These are phyloP conservation scores for Lachnellula willkommii DNA, from an alignment of 2,329 filamentous ascomycete species.

Conservation along the genomic window DNA sequence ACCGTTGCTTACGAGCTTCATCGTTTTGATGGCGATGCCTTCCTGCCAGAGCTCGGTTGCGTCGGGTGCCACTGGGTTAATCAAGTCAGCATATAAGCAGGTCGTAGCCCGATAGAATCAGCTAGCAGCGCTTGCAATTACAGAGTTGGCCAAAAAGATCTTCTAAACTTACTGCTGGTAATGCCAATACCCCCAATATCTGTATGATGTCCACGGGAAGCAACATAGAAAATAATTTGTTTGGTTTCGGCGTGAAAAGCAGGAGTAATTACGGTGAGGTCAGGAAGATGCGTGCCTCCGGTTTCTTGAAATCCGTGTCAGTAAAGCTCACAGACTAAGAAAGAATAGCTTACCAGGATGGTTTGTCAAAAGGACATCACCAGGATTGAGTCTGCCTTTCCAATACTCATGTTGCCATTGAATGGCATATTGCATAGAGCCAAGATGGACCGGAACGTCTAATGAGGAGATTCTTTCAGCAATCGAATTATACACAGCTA, in stretches of 20 bases:
- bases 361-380: slow-evolving; percentile 76
- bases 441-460: slow-evolving; percentile 49
- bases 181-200: slow-evolving; percentile 69
- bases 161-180: background rate
- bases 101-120: too few relatives aligned
- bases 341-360: slow-evolving; percentile 51
- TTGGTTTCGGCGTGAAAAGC: slow-evolving; percentile 59
- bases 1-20: slow-evolving; percentile 67
- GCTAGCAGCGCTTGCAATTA: too few relatives aligned
- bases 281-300: slow-evolving; percentile 76
- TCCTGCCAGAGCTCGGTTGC: slow-evolving; percentile 56
- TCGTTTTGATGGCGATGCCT: slow-evolving; percentile 55
- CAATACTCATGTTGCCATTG: slow-evolving; percentile 71
- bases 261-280: slow-evolving; percentile 75
- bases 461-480: too few relatives aligned
- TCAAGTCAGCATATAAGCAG: slow-evolving; percentile 36
- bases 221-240: slow-evolving; percentile 78
- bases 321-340: too few relatives aligned
- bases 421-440: slow-evolving; percentile 38
- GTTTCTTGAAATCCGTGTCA: background rate
- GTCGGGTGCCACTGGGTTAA: slow-evolving; percentile 74
- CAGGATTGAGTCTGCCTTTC: slow-evolving; percentile 67
- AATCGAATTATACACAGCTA: too few relatives aligned
- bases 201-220: slow-evolving; percentile 69
- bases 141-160: too few relatives aligned